Base-by-base conservation (phyloP, 257 asterid species). In the Ballota nigra region DNA sequence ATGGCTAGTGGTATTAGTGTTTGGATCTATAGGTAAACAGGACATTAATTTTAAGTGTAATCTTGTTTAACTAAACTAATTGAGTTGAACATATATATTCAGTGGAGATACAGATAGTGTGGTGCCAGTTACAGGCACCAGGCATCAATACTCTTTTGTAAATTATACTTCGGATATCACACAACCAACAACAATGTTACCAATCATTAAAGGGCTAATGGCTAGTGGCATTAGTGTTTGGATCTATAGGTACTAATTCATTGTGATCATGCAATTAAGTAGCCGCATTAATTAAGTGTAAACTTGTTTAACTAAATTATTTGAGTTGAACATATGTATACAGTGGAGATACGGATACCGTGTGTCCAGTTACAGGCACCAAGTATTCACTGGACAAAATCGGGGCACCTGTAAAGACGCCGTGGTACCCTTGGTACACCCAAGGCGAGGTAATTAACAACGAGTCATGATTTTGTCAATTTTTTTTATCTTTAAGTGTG, bases 271-370 rank as follows among this genome's bases (percentile, higher is more conserved):
- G n/a, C n/a, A n/a, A n/a, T n/a, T n/a, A n/a, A n/a, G n/a, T n/a
- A n/a, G n/a, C n/a, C n/a, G n/a, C n/a, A 61, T 60, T 87, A 40
- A n/a, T n/a, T 15, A n/a, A n/a, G 55, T 43, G 52, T 47, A 47
- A 5, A 5, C 6, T 11, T 47, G 8, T 23, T 15, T n/a, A 28
- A 2, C 8, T 12, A 41, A 52, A 11, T 8, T 6, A 56, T 23
- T 8, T 8, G 43, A 43, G 13, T 2, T 64, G 24, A 55, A 22
- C 31, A 22, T 9, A 11, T 15, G 2, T 22, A 4, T 26, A 81
- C 84, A 88, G 96, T 45, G 90, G 89, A 71, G 96, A 88, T 72
- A 77, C 80, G 5, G 90, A 86, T 51, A 57, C 74, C 36, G 66
- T 68, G 57, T 68, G 83, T 6, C 78, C 96, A 10, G 82, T 88